Evolutionary conservation across 1,284 basidiomycete species (phyloP).

Genomic region (Exsudoporus floridanus): DNA sequence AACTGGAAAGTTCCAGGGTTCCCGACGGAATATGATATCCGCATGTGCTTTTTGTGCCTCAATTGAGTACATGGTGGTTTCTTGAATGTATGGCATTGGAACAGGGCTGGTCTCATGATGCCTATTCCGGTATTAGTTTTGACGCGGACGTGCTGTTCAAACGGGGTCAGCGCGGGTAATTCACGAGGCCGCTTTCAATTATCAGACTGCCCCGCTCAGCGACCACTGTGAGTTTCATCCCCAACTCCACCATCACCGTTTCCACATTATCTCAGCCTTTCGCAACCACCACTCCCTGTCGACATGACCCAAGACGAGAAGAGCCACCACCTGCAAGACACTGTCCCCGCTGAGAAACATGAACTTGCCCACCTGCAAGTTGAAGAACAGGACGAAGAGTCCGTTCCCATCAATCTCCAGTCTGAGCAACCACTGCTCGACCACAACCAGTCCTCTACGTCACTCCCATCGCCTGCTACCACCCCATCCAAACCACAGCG

Average conservation of each 20-base stretch:
- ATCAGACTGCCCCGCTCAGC: not conserved
- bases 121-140: too few species aligned
- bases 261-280: constrained; percentile 4
- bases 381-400: constrained; percentile 18
- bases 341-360: constrained; percentile 17
- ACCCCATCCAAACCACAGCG: constrained; percentile 25
- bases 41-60: too few species aligned
- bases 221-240: constrained; percentile 13
- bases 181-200: too few species aligned
- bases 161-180: too few species aligned
- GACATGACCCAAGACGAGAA: constrained; percentile 29
- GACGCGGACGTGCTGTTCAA: too few species aligned
- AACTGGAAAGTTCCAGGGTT: too few species aligned
- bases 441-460: not conserved
- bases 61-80: too few species aligned
- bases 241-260: not conserved
- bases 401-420: constrained; percentile 1
- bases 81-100: too few species aligned
- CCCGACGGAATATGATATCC: too few species aligned
- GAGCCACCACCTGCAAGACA: constrained; percentile 1
- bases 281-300: not conserved
- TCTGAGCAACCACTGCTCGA: constrained; percentile 2
- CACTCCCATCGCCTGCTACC: constrained; percentile 29
- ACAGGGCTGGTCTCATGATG: too few species aligned
- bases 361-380: constrained; percentile 21